These are phyloP conservation scores for Zygosaccharomyces sapae DNA, from an alignment of 1,139 yeast genomes.

Conservation along the genomic window DNA sequence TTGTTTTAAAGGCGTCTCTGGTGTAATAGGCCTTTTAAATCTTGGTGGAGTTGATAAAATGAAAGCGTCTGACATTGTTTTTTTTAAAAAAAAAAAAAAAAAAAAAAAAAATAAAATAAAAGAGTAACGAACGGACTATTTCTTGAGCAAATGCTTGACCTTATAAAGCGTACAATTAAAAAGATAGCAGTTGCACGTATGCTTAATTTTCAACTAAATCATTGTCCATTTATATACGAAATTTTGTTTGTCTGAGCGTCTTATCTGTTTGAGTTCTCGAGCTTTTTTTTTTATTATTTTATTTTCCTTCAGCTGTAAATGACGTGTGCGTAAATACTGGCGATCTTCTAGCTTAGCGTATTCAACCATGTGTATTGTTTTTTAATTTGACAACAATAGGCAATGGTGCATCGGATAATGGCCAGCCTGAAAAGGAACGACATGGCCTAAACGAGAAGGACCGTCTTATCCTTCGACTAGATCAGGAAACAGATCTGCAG, in stretches of 20 bases:
- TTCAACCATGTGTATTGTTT: neutral
- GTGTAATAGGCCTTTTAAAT: slow-evolving; percentile 1
- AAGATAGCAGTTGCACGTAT: too few species aligned
- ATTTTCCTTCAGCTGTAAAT: neutral
- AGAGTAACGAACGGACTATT: neutral
- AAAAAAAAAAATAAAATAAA: neutral
- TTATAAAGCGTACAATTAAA: neutral
- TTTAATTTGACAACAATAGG: neutral
- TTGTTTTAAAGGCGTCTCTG: slow-evolving; percentile 12
- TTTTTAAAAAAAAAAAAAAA: neutral
- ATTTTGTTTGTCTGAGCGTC: neutral
- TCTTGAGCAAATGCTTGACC: neutral
- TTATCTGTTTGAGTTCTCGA: neutral
- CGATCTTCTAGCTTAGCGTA: neutral
- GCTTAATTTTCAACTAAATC: too few species aligned
- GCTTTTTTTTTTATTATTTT: neutral
- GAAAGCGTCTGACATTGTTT: slow-evolving; percentile 2
- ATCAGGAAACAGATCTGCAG: neutral
- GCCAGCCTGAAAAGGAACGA: neutral
- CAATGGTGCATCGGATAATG: neutral
- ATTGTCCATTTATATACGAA: neutral
- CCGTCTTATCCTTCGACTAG: neutral
- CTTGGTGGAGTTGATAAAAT: slow-evolving; percentile 11
- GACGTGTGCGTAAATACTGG: neutral
- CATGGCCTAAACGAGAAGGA: neutral